Conservation (phyloP, 75 land plant species). For the Sequoia sempervirens region DNA sequence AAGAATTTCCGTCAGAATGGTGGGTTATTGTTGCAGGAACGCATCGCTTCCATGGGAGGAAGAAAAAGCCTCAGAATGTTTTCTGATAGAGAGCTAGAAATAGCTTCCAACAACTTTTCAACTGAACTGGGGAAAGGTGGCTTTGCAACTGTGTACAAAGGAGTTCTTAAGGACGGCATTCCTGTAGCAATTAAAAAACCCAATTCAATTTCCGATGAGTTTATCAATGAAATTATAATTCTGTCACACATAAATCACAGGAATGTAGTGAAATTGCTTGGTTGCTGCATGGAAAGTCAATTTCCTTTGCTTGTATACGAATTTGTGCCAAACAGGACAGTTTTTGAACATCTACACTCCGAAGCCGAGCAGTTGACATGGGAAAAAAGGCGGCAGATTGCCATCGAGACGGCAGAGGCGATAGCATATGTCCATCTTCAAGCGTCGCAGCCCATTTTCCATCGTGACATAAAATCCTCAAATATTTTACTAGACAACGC, state of each 20-base stretch:
- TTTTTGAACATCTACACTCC: too few species aligned
- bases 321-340: slow-evolving; percentile 29
- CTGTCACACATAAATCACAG: slow-evolving; percentile 60
- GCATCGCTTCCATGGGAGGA: neutral
- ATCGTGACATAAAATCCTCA: too few species aligned
- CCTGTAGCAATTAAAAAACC: slow-evolving; percentile 58
- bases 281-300: slow-evolving; percentile 43
- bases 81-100: slow-evolving; percentile 23
- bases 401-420: too few species aligned
- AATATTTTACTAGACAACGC: too few species aligned
- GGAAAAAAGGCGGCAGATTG: too few species aligned
- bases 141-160: slow-evolving; percentile 66
- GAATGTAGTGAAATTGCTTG: slow-evolving; percentile 60
- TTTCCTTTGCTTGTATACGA: slow-evolving; percentile 56
- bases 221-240: slow-evolving; percentile 46
- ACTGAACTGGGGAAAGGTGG: slow-evolving; percentile 55
- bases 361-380: too few species aligned
- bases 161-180: slow-evolving; percentile 35
- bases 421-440: too few species aligned
- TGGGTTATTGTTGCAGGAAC: neutral
- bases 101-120: slow-evolving; percentile 39
- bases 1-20: too few species aligned
- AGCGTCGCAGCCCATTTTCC: too few species aligned
- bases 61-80: slow-evolving; percentile 32
- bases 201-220: slow-evolving; percentile 44